phyloP scores from a whole-genome alignment of 2,329 filamentous ascomycete genomes.

The Alternaria consortialis region DNA sequence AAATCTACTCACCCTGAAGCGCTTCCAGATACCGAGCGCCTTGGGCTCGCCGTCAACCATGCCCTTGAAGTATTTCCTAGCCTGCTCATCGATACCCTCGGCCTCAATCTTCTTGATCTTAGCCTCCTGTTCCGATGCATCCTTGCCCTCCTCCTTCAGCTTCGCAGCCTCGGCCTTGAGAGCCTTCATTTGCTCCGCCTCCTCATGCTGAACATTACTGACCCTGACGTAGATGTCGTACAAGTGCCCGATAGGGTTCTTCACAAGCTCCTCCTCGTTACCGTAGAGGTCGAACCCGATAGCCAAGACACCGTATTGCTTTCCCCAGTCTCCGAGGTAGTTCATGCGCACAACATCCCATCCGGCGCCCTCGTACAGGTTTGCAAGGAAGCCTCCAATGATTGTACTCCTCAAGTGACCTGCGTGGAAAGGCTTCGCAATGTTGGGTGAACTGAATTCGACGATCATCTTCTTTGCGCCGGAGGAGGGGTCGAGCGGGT shows the following conservation, averaged over 20 bases:
- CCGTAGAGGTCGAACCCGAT: slow-evolving; percentile 80
- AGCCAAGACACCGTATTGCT: slow-evolving; percentile 75
- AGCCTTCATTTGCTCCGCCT: slow-evolving; percentile 71
- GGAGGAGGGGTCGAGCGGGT: slow-evolving; percentile 67
- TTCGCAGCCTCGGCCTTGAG: slow-evolving; percentile 56
- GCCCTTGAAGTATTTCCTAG: slow-evolving; percentile 74
- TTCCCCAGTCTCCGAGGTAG: slow-evolving; percentile 83
- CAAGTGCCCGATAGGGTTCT: slow-evolving; percentile 82
- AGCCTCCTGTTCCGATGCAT: slow-evolving; percentile 52
- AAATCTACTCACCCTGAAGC: slow-evolving; percentile 59
- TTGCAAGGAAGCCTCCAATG: slow-evolving; percentile 76
- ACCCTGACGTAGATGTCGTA: slow-evolving; percentile 85
- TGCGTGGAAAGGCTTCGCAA: slow-evolving; percentile 83
- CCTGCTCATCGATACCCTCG: slow-evolving; percentile 70
- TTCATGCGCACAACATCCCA: slow-evolving; percentile 78
- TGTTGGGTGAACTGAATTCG: slow-evolving; percentile 87
- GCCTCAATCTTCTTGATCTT: slow-evolving; percentile 52
- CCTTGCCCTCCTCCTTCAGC: slow-evolving; percentile 54
- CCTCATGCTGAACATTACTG: slow-evolving; percentile 67
- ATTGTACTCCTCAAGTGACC: slow-evolving; percentile 80
- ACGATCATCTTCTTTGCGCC: slow-evolving; percentile 75
- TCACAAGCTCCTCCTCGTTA: slow-evolving; percentile 72
- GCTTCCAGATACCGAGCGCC: slow-evolving; percentile 68
- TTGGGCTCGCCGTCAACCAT: slow-evolving; percentile 70
- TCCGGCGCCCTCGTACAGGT: slow-evolving; percentile 72